A percentile compares a stretch with the other conserved stretches of the same genome.
These are phyloP conservation scores for Acer saccharum DNA, from an alignment of 345 rosid species.

Conservation along the genomic window DNA sequence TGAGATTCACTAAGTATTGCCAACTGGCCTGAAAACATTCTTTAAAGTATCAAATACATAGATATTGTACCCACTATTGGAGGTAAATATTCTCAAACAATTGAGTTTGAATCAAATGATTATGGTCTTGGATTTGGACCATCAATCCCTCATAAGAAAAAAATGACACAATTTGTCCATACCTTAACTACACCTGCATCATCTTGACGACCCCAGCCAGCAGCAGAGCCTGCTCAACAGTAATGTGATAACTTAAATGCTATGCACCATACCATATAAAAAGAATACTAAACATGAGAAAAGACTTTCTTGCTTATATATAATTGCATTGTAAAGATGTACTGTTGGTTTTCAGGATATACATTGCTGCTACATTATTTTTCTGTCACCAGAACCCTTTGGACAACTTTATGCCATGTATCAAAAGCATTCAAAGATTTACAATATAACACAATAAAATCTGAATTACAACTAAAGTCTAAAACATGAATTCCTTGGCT, in stretches of 20 bases:
- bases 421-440: not conserved
- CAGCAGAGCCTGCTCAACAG: conserved; percentile 75
- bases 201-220: conserved; percentile 95
- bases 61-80: not conserved
- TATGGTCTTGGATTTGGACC: not conserved
- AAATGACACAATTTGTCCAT: conserved; percentile 8
- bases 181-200: conserved; percentile 98
- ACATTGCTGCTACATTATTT: not conserved
- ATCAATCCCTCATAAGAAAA: conserved; percentile 7
- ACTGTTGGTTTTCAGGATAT: not conserved
- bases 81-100: not conserved
- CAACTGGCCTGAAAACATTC: not conserved
- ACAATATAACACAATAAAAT: not conserved
- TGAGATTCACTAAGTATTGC: not conserved
- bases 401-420: not conserved
- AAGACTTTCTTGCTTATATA: conserved; percentile 1
- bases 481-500: not conserved
- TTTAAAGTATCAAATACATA: not conserved
- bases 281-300: not conserved
- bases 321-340: not conserved
- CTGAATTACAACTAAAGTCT: not conserved
- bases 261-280: not conserved
- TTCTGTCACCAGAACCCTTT: not conserved
- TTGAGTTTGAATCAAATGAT: not conserved
- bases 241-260: not conserved